Evolutionary conservation across 768 basidiomycete species (phyloP).

Genomic region (Agrocybe chaxingu): DNA sequence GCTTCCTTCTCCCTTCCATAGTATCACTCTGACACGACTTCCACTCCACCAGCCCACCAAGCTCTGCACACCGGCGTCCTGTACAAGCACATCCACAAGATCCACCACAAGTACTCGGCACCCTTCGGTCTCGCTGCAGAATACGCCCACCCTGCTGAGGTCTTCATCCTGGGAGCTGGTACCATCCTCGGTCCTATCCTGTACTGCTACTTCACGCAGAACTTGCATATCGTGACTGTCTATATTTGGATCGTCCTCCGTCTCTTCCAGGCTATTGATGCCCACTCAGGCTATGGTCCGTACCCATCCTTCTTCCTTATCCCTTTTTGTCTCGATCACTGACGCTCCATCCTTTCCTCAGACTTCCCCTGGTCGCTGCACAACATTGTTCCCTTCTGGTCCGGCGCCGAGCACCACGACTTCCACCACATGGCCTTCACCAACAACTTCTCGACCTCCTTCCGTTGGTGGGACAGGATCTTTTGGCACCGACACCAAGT

Average conservation of each 20-base stretch:
- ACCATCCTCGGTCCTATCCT: slow-evolving; percentile 87
- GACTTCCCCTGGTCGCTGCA: slow-evolving; percentile 98
- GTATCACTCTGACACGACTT: slow-evolving; percentile 2
- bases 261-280: slow-evolving; percentile 95
- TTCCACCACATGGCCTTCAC: slow-evolving; percentile 98
- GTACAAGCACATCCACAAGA: slow-evolving; percentile 93
- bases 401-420: slow-evolving; percentile 95
- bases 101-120: slow-evolving; percentile 96
- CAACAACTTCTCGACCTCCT: slow-evolving; percentile 91
- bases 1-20: neutral
- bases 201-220: slow-evolving; percentile 70
- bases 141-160: slow-evolving; percentile 96
- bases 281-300: slow-evolving; percentile 93
- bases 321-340: neutral
- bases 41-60: slow-evolving; percentile 90
- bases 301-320: slow-evolving; percentile 7
- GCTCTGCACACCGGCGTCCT: slow-evolving; percentile 80
- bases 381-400: slow-evolving; percentile 93
- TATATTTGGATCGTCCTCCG: slow-evolving; percentile 93
- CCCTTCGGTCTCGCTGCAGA: slow-evolving; percentile 98
- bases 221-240: slow-evolving; percentile 90
- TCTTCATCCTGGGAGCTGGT: slow-evolving; percentile 90
- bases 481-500: slow-evolving; percentile 92
- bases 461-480: slow-evolving; percentile 89
- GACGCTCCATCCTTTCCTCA: slow-evolving; percentile 18